These are phyloP conservation scores for Castanea crenata DNA, from an alignment of 306 rosid genomes.

Conservation along the genomic window DNA sequence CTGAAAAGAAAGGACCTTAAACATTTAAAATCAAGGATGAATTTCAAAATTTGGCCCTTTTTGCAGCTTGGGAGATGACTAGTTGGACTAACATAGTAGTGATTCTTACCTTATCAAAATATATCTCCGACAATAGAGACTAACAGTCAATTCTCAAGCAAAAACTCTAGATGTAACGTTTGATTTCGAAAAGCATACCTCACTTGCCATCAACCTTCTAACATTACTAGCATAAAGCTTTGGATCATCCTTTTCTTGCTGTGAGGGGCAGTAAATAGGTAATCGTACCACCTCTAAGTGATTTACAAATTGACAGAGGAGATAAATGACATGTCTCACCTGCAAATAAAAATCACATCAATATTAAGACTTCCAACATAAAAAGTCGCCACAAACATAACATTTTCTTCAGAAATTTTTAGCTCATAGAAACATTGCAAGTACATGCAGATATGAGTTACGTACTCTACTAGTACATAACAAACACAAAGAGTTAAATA, in stretches of 20 bases:
- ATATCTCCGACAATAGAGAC: not conserved
- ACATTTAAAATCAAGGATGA: not conserved
- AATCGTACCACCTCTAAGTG: constrained; percentile 68
- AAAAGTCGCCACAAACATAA: constrained; percentile 2
- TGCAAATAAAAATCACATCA: constrained; percentile 36
- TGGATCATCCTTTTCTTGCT: constrained; percentile 88
- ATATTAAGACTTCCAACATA: not conserved
- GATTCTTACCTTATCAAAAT: not conserved
- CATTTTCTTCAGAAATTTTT: constrained; percentile 7
- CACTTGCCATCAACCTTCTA: constrained; percentile 87
- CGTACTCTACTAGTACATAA: not conserved
- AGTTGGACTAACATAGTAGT: not conserved
- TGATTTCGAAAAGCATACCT: constrained; percentile 51
- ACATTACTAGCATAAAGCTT: constrained; percentile 71
- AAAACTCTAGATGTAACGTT: not conserved
- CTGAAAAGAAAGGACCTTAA: not conserved
- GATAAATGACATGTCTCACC: constrained; percentile 89
- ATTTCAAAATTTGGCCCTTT: not conserved
- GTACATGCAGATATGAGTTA: not conserved
- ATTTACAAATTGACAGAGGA: constrained; percentile 92
- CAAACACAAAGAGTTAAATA: not conserved
- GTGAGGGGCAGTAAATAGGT: constrained; percentile 74
- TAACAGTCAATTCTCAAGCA: not conserved
- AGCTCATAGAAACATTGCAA: not conserved
- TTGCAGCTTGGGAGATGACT: not conserved